These are phyloP conservation scores for Leonotis leonurus DNA, from an alignment of 257 asterid genomes.

Conservation along the genomic window DNA sequence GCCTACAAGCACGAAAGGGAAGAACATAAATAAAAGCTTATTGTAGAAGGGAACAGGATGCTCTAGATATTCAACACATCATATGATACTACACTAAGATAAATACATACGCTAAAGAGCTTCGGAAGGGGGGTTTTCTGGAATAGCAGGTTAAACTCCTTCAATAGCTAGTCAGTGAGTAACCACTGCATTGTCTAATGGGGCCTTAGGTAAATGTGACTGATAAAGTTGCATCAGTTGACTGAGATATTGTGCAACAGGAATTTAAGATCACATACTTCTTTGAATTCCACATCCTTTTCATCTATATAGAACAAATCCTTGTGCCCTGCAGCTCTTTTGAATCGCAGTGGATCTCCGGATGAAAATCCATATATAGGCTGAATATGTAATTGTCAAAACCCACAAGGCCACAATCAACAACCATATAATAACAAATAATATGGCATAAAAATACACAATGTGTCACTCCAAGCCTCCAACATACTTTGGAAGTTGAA, in stretches of 20 bases:
- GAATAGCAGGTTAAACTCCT: conserved; percentile 96
- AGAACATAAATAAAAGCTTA: background rate
- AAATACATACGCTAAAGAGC: conserved; percentile 47
- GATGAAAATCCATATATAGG: conserved; percentile 94
- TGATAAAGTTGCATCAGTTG: background rate
- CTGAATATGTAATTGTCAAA: conserved; percentile 34
- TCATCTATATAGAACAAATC: conserved; percentile 87
- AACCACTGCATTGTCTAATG: conserved; percentile 70
- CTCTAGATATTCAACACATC: background rate
- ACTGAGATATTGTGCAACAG: background rate
- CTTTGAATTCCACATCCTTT: conserved; percentile 90
- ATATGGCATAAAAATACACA: background rate
- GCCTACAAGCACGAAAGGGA: background rate
- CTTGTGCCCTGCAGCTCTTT: conserved; percentile 86
- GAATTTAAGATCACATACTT: conserved; percentile 35
- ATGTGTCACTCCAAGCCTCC: background rate
- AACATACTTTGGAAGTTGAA: background rate
- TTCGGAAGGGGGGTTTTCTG: conserved; percentile 90
- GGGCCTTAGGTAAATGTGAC: conserved; percentile 62
- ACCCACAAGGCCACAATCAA: conserved; percentile 5
- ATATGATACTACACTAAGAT: background rate
- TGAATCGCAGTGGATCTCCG: conserved; percentile 78
- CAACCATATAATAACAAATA: background rate
- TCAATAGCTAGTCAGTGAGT: conserved; percentile 94
- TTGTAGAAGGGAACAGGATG: background rate